These are phyloP conservation scores for Cynanchum wilfordii DNA, from an alignment of 257 asterid species.

Conservation along the genomic window DNA sequence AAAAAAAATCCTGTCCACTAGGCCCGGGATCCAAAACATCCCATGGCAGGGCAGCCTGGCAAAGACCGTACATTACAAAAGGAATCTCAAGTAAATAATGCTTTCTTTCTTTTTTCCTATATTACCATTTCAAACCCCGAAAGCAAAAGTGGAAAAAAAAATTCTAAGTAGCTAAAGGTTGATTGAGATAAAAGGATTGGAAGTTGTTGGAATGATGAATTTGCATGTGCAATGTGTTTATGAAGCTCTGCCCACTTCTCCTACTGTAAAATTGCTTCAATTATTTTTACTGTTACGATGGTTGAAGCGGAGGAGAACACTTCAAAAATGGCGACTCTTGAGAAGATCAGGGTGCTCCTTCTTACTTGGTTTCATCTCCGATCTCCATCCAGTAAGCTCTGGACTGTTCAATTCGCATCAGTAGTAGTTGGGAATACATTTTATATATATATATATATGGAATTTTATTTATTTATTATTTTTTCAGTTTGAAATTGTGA, in stretches of 20 bases:
- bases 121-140: background rate
- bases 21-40: background rate
- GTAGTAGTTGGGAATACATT: background rate
- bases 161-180: background rate
- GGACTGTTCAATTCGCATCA: background rate
- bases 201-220: background rate
- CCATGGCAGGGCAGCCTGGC: constrained; percentile 1
- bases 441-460: background rate
- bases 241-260: background rate
- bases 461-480: background rate
- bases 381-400: constrained; percentile 52
- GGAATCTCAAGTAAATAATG: background rate
- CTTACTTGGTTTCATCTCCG: constrained; percentile 59
- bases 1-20: background rate
- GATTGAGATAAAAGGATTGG: background rate
- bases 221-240: background rate
- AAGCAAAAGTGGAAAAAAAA: constrained; percentile 6
- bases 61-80: background rate
- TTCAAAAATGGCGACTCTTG: constrained; percentile 31
- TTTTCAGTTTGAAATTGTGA: background rate
- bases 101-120: background rate
- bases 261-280: background rate
- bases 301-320: background rate
- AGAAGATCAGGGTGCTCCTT: constrained; percentile 44
- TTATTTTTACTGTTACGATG: background rate